These are phyloP conservation scores for Cryptosporidium ubiquitum DNA, from an alignment of 169 alveolate genomes.

Conservation along the genomic window DNA sequence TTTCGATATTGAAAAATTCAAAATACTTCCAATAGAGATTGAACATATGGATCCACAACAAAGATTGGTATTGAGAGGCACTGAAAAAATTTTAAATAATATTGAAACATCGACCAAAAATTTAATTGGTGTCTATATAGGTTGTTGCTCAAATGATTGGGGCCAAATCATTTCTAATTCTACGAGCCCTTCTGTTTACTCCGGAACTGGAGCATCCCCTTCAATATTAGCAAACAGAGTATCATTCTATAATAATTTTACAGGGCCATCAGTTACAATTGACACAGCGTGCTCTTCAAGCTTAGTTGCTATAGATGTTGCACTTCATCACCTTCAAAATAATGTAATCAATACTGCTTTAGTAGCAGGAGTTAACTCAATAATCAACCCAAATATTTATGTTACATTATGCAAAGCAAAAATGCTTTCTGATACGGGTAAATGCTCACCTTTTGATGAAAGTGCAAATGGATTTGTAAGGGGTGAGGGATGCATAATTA, in stretches of 20 bases:
- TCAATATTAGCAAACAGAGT: slow-evolving; percentile 80
- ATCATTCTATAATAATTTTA: slow-evolving; percentile 78
- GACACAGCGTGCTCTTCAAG: slow-evolving; percentile 87
- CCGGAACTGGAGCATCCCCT: slow-evolving; percentile 81
- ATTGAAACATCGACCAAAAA: neutral
- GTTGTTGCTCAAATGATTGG: slow-evolving; percentile 74
- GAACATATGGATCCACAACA: slow-evolving; percentile 75
- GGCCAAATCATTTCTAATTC: slow-evolving; percentile 57
- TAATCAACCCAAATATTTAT: slow-evolving; percentile 52
- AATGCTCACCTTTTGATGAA: slow-evolving; percentile 72
- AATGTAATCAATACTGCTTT: slow-evolving; percentile 11
- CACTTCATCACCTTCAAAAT: slow-evolving; percentile 20
- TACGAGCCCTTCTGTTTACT: slow-evolving; percentile 38
- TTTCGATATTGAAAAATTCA: slow-evolving; percentile 11
- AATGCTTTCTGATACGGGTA: slow-evolving; percentile 43
- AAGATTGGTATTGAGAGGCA: slow-evolving; percentile 29
- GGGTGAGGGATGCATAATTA: slow-evolving; percentile 60
- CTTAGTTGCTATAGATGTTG: slow-evolving; percentile 81
- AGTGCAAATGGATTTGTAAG: slow-evolving; percentile 62
- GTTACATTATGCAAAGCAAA: slow-evolving; percentile 56
- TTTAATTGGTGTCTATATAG: slow-evolving; percentile 70
- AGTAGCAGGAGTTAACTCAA: slow-evolving; percentile 49
- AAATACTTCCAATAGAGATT: slow-evolving; percentile 32
- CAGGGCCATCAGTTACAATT: slow-evolving; percentile 82
- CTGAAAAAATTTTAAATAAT: slow-evolving; percentile 14